Base-by-base conservation (phyloP, 176 grass and related monocot genomes). In the Oryza brachyantha region DNA sequence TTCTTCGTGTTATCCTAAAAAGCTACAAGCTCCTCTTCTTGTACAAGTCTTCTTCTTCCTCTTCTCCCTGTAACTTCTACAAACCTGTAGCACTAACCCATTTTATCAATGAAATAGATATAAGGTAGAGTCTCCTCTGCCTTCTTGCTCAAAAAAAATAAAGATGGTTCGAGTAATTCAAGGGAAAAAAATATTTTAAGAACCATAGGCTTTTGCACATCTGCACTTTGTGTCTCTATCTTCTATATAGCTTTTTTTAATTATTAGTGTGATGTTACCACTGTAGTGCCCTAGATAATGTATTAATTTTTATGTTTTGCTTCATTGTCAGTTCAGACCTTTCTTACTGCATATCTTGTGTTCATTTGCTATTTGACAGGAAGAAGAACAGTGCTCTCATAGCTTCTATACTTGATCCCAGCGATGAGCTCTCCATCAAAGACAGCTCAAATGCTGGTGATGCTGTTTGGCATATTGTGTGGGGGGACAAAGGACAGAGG, bases 401-500 rank as follows among this genome's bases (percentile, higher is more conserved):
- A 29, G 64, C 29, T 22, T 64, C 75, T 64, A 50, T 78, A 35
- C 29, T 66, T 78, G 61, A 66, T 78, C 61, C 76, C 45, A 24
- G 2, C 8, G 8, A 13, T 21, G 58, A 63, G 25, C 58, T 5
- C 43, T 38, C 31, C n/a, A 5, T 31, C 61, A 79, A 79, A 36
- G 63, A 67, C 45, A 28, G 63, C 57, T 57, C 76, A 38, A 55
- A 68, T 79, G 45, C 29, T 21, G 63, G 5, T 41, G 64, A 39
- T 69, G 48, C 35, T 77, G 22, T 59, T 79, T 79, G 77, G 77
- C 39, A 69, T 67, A n/a, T n/a, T n/a, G n/a, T n/a, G 7, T 79
- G 3, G 34, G 17, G 29, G 17, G n/a, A n/a, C n/a, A n/a, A n/a
- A n/a, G n/a, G n/a, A n/a, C n/a, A n/a, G n/a, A n/a, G n/a, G n/a